phyloP scores from a whole-genome alignment of 148 eudicot genomes.

The Dianthus caryophyllus region DNA sequence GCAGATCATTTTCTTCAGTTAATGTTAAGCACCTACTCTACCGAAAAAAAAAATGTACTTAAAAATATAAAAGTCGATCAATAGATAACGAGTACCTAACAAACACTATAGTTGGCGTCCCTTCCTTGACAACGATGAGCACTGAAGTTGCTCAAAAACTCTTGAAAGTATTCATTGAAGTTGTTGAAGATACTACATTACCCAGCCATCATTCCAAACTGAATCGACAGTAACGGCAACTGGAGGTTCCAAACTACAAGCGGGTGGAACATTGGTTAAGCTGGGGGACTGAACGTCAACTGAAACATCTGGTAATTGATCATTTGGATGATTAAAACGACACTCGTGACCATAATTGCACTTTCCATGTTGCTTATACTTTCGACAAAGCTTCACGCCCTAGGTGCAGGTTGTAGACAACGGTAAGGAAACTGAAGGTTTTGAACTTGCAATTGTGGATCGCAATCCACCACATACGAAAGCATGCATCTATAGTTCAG shows the following conservation, averaged over 20 bases:
- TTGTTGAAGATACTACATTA: constrained; percentile 17
- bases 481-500: too few species aligned
- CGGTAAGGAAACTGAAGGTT: background rate
- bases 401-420: constrained; percentile 22
- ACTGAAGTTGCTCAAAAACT: constrained; percentile 6
- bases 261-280: constrained; percentile 20
- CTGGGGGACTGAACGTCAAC: constrained; percentile 22
- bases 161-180: background rate
- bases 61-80: constrained; percentile 8
- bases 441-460: background rate
- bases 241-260: constrained; percentile 24
- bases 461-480: too few species aligned
- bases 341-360: constrained; percentile 56
- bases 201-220: constrained; percentile 43
- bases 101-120: constrained; percentile 20
- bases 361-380: constrained; percentile 47
- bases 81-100: constrained; percentile 16
- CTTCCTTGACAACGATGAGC: constrained; percentile 16
- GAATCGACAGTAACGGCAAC: constrained; percentile 14
- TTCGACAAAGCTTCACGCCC: constrained; percentile 50
- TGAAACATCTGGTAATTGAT: constrained; percentile 23
- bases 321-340: constrained; percentile 47
- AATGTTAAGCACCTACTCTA: constrained; percentile 14
- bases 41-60: constrained; percentile 5
- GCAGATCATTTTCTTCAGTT: constrained; percentile 6